These are phyloP conservation scores for Globisporangium spiculum DNA, from an alignment of 352 stramenopile genomes.

Conservation along the genomic window DNA sequence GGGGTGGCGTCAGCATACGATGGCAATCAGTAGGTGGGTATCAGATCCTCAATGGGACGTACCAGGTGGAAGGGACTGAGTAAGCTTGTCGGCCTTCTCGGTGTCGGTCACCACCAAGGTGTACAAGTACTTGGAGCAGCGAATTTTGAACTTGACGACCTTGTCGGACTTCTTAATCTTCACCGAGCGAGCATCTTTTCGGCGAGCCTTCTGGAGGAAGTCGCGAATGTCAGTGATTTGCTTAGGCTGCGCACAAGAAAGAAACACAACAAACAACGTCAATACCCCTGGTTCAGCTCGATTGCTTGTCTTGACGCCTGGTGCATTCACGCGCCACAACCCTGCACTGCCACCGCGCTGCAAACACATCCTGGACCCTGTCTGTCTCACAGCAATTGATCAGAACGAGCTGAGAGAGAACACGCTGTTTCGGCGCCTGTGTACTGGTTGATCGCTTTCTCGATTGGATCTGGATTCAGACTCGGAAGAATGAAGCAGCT, in stretches of 20 bases:
- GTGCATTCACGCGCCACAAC: not conserved
- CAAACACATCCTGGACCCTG: constrained; percentile 4
- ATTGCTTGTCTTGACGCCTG: not conserved
- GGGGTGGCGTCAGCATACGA: no score
- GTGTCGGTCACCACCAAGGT: constrained; percentile 97
- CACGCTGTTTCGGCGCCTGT: not conserved
- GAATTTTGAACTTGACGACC: constrained; percentile 99
- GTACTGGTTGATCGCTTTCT: not conserved
- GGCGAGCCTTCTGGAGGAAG: constrained; percentile 98
- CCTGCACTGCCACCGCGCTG: not conserved
- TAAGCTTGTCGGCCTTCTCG: constrained; percentile 99
- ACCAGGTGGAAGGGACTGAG: constrained; percentile 97
- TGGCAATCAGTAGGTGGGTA: not conserved
- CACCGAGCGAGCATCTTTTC: constrained; percentile 97
- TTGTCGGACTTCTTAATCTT: constrained; percentile 99
- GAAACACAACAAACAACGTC: not conserved
- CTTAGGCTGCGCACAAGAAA: constrained; percentile 86
- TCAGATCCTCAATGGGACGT: constrained; percentile 12
- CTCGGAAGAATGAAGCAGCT: not conserved
- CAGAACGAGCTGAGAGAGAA: not conserved
- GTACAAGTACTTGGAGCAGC: constrained; percentile 99
- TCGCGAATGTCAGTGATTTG: constrained; percentile 99
- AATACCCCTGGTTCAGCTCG: not conserved
- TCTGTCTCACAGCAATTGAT: not conserved
- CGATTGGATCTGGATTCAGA: not conserved